phyloP scores from a whole-genome alignment of 176 grass and related monocot genomes.

The Elaeis guineensis region DNA sequence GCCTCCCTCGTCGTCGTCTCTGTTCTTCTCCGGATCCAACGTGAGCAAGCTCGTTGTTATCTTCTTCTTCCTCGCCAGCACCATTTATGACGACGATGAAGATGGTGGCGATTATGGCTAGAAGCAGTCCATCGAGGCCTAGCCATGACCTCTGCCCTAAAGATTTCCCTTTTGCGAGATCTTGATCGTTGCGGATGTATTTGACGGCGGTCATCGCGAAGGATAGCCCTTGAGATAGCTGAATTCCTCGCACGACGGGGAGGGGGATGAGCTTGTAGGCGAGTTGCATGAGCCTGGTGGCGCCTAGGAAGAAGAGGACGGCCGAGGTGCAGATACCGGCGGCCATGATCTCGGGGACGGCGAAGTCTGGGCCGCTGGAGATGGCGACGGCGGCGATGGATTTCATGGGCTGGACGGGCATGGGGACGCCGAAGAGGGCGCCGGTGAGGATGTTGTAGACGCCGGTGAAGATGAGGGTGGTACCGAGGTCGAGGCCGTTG shows the following conservation, averaged over 20 bases:
- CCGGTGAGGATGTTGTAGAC: conserved; percentile 48
- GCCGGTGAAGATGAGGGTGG: conserved; percentile 48
- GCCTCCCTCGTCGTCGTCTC: not conserved
- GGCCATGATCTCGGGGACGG: conserved; percentile 61
- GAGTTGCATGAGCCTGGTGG: conserved; percentile 60
- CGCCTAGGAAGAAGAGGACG: conserved; percentile 55
- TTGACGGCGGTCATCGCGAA: conserved; percentile 68
- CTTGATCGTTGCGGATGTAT: conserved; percentile 71
- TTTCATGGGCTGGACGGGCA: conserved; percentile 38
- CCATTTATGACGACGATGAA: conserved; percentile 75
- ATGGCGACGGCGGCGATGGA: conserved; percentile 36
- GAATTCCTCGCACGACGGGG: conserved; percentile 83
- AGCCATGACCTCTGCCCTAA: conserved; percentile 32
- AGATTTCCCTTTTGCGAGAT: conserved; percentile 49
- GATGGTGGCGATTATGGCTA: conserved; percentile 40
- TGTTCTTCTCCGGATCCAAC: not conserved
- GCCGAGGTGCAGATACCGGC: conserved; percentile 58
- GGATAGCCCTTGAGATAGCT: conserved; percentile 75
- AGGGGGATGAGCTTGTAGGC: conserved; percentile 74
- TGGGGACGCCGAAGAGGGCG: conserved; percentile 40
- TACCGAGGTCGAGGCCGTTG: conserved; percentile 33
- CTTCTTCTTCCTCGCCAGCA: conserved; percentile 28
- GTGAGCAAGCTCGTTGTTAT: not conserved
- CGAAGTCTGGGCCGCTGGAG: conserved; percentile 27
- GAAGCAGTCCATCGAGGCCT: conserved; percentile 66